A percentile compares a stretch with the other conserved stretches of the same genome.
Evolutionary conservation across 148 eudicot species (phyloP).

Genomic region (Chenopodium formosanum): DNA sequence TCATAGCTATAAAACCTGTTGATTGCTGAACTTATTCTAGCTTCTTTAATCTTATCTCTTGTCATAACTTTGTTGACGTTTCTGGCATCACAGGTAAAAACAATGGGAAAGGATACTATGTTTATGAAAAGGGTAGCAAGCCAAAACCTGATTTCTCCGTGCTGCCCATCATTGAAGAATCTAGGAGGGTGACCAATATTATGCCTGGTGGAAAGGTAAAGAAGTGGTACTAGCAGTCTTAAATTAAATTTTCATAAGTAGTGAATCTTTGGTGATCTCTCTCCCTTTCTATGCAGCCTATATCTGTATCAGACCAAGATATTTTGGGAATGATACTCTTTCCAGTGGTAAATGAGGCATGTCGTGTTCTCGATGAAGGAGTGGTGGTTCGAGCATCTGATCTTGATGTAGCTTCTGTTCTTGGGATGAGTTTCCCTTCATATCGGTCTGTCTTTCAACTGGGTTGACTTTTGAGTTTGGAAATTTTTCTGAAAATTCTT

Average conservation of each 20-base stretch:
- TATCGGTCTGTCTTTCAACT: constrained; percentile 62
- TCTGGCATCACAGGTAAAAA: constrained; percentile 55
- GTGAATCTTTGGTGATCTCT: constrained; percentile 11
- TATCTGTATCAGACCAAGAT: constrained; percentile 76
- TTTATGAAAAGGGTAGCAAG: constrained; percentile 84
- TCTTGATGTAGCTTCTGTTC: constrained; percentile 87
- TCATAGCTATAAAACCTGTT: not conserved
- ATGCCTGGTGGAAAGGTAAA: constrained; percentile 94
- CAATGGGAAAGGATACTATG: constrained; percentile 89
- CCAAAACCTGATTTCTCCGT: constrained; percentile 86
- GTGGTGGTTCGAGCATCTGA: constrained; percentile 92
- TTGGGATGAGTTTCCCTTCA: constrained; percentile 97
- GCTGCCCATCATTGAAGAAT: constrained; percentile 76
- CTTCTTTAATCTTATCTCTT: not conserved
- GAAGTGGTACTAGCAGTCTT: not conserved
- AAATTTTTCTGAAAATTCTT: not conserved
- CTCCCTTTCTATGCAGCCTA: constrained; percentile 52
- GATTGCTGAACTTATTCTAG: not conserved
- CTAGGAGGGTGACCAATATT: constrained; percentile 61
- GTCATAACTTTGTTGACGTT: constrained; percentile 2
- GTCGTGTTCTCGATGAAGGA: constrained; percentile 89
- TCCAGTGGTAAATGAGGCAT: constrained; percentile 95
- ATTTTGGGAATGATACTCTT: constrained; percentile 87
- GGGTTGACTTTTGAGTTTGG: not conserved
- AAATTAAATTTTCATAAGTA: not conserved